Evolutionary conservation across 352 stramenopile genomes (phyloP), one percentile per base, ranked within the genome.

Genomic region (Lagenidium giganteum): DNA sequence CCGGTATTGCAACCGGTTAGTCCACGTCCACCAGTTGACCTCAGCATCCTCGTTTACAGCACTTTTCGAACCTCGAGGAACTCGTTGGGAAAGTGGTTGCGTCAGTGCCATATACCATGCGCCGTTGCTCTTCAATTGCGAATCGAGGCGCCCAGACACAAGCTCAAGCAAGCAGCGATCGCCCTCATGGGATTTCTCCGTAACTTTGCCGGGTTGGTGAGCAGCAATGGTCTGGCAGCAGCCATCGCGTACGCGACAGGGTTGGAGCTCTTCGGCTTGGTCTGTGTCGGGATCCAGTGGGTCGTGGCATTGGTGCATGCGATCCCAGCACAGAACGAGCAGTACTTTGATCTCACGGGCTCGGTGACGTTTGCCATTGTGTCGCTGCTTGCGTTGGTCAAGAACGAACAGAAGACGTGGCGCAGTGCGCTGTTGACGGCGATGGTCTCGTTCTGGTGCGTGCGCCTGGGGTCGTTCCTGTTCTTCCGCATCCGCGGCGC

Each of bases 281-380:
- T 83, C 22, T 62, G 67, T 17, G 57, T 90, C 51, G 67, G 61
- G 11, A 55, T 85, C 26, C 77, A 88, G 28, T 87, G 75, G 75
- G 34, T 84, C 31, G 75, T 68, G 8, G 69, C 66, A n/a, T 28
- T 88, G 23, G 48, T 74, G 24, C 74, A 88, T 54, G 73, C 70
- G 14, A 59, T 91, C 22, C 79, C 79, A 21, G 68, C 67, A 28
- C 59, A 87, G 27, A 70, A 80, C 43, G 83, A 95, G 53, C 79
- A 61, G 14, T 87, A 80, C 50, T 93, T 90, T 51, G 83, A 95
- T 52, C 56, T 93, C 37, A 92, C 79, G 14, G 83, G 83, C 33
- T 74, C 82, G n/a, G 41, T 66, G 23, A 94, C 83, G 18, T 90
- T 85, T 51, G 73, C 69, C 22, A 41, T 51, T 3, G 61, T 93